phyloP scores from a whole-genome alignment of 2,329 filamentous ascomycete genomes.

The Periconia sp. region DNA sequence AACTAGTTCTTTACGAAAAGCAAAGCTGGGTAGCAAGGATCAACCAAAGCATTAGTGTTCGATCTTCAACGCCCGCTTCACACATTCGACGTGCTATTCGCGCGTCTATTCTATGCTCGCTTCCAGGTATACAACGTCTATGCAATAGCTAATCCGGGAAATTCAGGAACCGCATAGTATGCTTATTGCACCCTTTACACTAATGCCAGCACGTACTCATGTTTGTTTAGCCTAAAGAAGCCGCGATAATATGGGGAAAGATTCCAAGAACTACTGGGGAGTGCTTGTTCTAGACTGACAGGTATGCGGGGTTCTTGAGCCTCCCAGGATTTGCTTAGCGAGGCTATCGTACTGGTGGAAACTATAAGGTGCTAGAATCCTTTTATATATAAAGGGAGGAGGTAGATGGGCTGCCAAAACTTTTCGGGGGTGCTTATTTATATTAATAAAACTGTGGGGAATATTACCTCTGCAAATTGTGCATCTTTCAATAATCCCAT shows the following conservation, averaged over 20 bases:
- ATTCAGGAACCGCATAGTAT: too few relatives aligned
- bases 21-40: too few relatives aligned
- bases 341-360: not conserved
- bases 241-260: not conserved
- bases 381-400: not conserved
- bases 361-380: not conserved
- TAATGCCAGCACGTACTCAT: not conserved
- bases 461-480: not conserved
- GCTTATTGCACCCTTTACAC: too few relatives aligned
- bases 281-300: not conserved
- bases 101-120: not conserved
- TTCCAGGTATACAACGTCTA: not conserved
- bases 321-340: not conserved
- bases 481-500: too few relatives aligned
- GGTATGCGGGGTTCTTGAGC: not conserved
- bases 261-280: not conserved
- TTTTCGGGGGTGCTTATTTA: not conserved
- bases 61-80: too few relatives aligned
- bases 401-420: not conserved
- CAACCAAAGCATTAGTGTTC: too few relatives aligned
- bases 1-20: too few relatives aligned
- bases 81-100: too few relatives aligned
- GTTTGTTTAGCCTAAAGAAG: not conserved
- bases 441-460: not conserved
- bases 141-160: too few relatives aligned